Evolutionary conservation across 768 basidiomycete genomes (phyloP).

Genomic region (Hericium coralloides): DNA sequence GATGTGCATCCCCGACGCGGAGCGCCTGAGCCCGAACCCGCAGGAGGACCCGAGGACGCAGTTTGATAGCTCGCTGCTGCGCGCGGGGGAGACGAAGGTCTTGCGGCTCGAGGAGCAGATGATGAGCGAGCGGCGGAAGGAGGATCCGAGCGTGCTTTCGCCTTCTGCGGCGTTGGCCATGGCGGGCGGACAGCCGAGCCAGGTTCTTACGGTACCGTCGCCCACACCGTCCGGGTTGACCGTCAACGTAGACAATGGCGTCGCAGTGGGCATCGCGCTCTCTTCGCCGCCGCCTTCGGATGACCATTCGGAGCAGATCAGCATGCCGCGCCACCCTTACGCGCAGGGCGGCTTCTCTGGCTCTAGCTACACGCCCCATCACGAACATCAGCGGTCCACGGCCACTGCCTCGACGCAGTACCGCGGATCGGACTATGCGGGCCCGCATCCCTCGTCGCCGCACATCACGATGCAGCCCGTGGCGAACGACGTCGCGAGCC

Average conservation of each 20-base stretch:
- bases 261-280: constrained; percentile 35
- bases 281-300: constrained; percentile 21
- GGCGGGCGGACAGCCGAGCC: constrained; percentile 10
- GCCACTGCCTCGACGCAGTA: constrained; percentile 7
- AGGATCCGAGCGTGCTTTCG: not conserved
- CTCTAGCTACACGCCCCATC: constrained; percentile 1
- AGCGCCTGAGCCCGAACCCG: constrained; percentile 5
- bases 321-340: constrained; percentile 27
- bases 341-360: constrained; percentile 18
- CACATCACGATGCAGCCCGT: constrained; percentile 9
- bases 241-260: constrained; percentile 16
- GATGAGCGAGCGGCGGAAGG: not conserved
- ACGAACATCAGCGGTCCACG: constrained; percentile 11
- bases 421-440: constrained; percentile 28
- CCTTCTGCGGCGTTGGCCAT: constrained; percentile 3
- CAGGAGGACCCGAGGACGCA: not conserved
- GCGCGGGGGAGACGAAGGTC: constrained; percentile 17
- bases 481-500: constrained; percentile 23
- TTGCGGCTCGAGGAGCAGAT: constrained; percentile 5
- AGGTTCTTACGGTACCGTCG: constrained; percentile 11
- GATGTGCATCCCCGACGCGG: constrained; percentile 16
- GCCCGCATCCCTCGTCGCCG: constrained; percentile 30
- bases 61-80: constrained; percentile 15
- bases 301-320: constrained; percentile 14
- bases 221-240: constrained; percentile 22